Evolutionary conservation across 2,329 filamentous ascomycete genomes (phyloP).

Genomic region (Claviceps quebecensis): DNA sequence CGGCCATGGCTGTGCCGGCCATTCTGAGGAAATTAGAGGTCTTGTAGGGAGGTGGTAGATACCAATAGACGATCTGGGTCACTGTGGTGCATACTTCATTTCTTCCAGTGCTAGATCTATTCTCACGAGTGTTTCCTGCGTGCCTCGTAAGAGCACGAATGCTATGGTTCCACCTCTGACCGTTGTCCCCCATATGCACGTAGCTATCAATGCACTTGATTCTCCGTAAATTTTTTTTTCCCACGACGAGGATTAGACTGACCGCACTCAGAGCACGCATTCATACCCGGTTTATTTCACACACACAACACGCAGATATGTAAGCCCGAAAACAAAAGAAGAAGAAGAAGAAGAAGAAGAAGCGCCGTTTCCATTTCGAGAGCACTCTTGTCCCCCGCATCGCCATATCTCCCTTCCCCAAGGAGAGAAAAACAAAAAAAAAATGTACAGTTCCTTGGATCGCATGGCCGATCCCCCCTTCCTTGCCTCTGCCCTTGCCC

Average conservation of each 20-base stretch:
- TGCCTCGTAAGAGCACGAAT: no score
- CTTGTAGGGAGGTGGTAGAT: slow-evolving; percentile 21
- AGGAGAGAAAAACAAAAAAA: neutral
- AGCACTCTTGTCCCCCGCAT: no score
- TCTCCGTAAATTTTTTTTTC: no score
- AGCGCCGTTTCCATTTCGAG: neutral
- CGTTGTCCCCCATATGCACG: no score
- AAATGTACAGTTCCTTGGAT: neutral
- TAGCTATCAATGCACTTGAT: no score
- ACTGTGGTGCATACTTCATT: no score
- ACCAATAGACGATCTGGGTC: neutral
- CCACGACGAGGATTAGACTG: no score
- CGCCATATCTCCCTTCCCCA: neutral
- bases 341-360: neutral
- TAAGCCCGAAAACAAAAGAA: no score
- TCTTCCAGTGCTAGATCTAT: no score
- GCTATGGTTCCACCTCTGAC: no score
- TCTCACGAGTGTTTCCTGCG: no score
- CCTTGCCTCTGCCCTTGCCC: slow-evolving; percentile 16
- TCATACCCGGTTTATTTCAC: neutral
- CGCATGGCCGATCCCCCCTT: neutral
- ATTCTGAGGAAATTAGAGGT: slow-evolving; percentile 45
- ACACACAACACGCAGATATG: neutral
- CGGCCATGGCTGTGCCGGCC: slow-evolving; percentile 68
- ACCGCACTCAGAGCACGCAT: no score